Evolutionary conservation across 768 basidiomycete genomes (phyloP), one percentile per base, ranked within the genome.

Genomic region (Psilocybe subaeruginosa): DNA sequence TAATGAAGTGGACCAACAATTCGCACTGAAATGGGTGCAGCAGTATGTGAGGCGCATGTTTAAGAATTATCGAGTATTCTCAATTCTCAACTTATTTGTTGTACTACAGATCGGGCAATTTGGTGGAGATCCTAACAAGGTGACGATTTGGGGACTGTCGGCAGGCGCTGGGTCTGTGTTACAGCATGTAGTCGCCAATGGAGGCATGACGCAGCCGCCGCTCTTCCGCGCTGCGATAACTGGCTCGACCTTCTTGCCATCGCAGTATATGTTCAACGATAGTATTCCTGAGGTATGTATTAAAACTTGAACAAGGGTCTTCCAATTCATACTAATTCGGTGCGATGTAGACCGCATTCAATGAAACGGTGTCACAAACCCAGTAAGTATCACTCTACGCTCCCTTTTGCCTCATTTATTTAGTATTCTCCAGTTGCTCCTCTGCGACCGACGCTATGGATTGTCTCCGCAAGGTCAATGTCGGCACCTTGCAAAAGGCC

Each of bases 151-250:
- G 79, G 81, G 80, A 2, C 69, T 78, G 64, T 79, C 77, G 4
- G 77, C 78, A 29, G 79, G 79, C 58, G 83, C 77, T 49, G 82
- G 82, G 3, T 83, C 82, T 1, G 82, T 85, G 8, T 33, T 84
- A 4, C 82, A 84, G 55, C 82, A 85, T 19, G 54, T 82, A 1
- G 68, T 84, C 16, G 82, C 83, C 9, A 72, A 82, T 35, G 74
- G 73, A 19, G 83, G 83, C 43, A 72, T 74, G 19, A 84, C 81
- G 0, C 63, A 69, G 7, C 82, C 82, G 2, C 74, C 76, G 1
- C 70, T 84, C 0, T 84, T 84, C 66, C 69, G 74, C 50, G 73
- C 61, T 16, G 82, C 78, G 1, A 81, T 84, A 7, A 75, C 79
- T 9, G 82, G 81, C 64, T 84, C 83, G 0, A 70, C 70, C 0